These are phyloP conservation scores for Phyllosticta citribraziliensis DNA, from an alignment of 2,329 filamentous ascomycete genomes.

Conservation along the genomic window DNA sequence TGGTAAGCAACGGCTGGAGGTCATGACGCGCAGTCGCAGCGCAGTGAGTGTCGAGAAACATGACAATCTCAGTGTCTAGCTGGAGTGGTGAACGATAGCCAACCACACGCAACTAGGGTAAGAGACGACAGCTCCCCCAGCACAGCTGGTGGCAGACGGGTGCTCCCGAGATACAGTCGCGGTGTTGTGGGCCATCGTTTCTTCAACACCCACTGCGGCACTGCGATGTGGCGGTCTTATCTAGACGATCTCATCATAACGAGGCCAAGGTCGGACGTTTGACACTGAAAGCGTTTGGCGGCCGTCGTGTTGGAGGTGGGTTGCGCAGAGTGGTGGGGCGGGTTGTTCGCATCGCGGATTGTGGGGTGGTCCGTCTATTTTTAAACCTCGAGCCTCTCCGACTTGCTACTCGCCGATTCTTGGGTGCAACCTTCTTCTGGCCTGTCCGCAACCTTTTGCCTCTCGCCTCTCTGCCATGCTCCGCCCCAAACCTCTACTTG, in stretches of 20 bases:
- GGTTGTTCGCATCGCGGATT: neutral
- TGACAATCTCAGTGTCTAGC: too few relatives aligned
- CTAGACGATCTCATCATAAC: neutral
- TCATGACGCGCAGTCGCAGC: too few relatives aligned
- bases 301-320: neutral
- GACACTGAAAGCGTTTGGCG: neutral
- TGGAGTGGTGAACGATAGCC: too few relatives aligned
- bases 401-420: neutral
- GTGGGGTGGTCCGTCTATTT: neutral
- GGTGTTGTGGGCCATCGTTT: too few relatives aligned
- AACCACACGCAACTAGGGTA: too few relatives aligned
- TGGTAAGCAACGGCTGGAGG: too few relatives aligned
- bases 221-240: neutral
- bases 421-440: neutral
- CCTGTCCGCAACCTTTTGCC: neutral
- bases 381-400: neutral
- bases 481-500: neutral
- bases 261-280: neutral
- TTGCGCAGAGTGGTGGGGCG: neutral
- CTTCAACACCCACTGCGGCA: neutral
- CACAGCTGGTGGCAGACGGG: too few relatives aligned
- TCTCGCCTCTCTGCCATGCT: conserved; percentile 6
- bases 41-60: too few relatives aligned
- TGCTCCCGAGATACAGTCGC: too few relatives aligned
- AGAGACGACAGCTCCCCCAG: too few relatives aligned